phyloP scores from a whole-genome alignment of 495 filamentous ascomycete species.

The Patellaria atrata region DNA sequence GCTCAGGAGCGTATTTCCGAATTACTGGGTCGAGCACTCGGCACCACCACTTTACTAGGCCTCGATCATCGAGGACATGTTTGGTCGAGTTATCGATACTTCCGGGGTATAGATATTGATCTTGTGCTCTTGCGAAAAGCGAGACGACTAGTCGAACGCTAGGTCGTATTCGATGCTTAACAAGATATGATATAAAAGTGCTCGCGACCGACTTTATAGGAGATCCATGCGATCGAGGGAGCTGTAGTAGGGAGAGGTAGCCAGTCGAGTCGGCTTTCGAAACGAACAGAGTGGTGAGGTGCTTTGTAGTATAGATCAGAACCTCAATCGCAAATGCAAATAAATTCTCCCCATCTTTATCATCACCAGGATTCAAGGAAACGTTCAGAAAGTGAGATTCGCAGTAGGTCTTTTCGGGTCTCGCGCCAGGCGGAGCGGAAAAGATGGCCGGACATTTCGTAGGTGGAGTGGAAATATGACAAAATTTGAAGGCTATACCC shows the following conservation, averaged over 20 bases:
- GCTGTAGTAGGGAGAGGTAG: conserved; percentile 51
- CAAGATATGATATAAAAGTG: conserved; percentile 61
- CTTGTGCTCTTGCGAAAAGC: conserved; percentile 82
- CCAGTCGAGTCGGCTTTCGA: conserved; percentile 96
- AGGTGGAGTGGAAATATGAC: conserved; percentile 82
- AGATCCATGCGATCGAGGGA: conserved; percentile 44
- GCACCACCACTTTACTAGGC: conserved; percentile 92
- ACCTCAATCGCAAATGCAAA: conserved; percentile 57
- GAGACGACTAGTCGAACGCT: conserved; percentile 69
- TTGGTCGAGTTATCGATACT: conserved; percentile 75
- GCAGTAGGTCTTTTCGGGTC: conserved; percentile 61
- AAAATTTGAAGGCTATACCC: conserved; percentile 52
- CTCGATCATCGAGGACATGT: conserved; percentile 84
- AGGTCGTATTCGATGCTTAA: conserved; percentile 47
- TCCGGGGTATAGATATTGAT: conserved; percentile 88
- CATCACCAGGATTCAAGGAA: conserved; percentile 33
- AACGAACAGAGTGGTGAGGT: conserved; percentile 78
- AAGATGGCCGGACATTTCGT: conserved; percentile 57
- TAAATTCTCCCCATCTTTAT: conserved; percentile 21
- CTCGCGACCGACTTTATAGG: conserved; percentile 56
- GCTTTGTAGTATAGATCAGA: conserved; percentile 55
- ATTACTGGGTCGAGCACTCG: conserved; percentile 64
- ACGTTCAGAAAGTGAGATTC: conserved; percentile 77
- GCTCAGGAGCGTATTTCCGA: conserved; percentile 33
- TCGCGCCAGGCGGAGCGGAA: conserved; percentile 55